phyloP scores from a whole-genome alignment of 2,329 filamentous ascomycete genomes.

The Aspergillus intermedius region DNA sequence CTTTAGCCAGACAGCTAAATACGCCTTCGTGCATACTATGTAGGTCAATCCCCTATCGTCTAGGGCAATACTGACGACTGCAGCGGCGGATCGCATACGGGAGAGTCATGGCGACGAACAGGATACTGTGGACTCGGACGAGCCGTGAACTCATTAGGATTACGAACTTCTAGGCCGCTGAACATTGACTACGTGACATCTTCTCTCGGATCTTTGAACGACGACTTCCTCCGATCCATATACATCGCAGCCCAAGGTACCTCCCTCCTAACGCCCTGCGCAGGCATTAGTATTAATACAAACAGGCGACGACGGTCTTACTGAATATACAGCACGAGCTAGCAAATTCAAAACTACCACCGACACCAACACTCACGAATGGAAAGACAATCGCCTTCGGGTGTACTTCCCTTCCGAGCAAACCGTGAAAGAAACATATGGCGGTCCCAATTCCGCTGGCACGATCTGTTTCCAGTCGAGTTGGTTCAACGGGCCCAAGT shows the following conservation, averaged over 20 bases:
- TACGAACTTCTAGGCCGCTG: slow-evolving; percentile 50
- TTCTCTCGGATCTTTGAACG: slow-evolving; percentile 71
- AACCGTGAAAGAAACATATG: slow-evolving; percentile 61
- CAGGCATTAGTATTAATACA: background rate
- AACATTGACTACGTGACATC: slow-evolving; percentile 75
- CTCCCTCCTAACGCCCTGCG: background rate
- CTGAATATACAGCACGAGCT: slow-evolving; percentile 36
- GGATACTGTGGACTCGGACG: slow-evolving; percentile 70
- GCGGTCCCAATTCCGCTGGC: slow-evolving; percentile 60
- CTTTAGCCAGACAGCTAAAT: slow-evolving; percentile 62
- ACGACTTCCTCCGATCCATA: slow-evolving; percentile 56
- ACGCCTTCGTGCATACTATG: slow-evolving; percentile 84
- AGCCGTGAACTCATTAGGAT: slow-evolving; percentile 58
- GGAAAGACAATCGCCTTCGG: slow-evolving; percentile 49
- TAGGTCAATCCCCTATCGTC: slow-evolving; percentile 39
- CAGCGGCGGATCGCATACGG: slow-evolving; percentile 53
- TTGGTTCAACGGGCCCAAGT: slow-evolving; percentile 64
- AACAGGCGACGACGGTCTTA: slow-evolving; percentile 42
- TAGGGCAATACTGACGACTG: slow-evolving; percentile 6
- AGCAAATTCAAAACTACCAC: slow-evolving; percentile 21
- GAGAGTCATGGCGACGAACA: slow-evolving; percentile 45
- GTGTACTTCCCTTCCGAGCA: slow-evolving; percentile 74
- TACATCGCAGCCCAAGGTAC: slow-evolving; percentile 54
- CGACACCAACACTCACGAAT: slow-evolving; percentile 26
- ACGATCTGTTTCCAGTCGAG: slow-evolving; percentile 72